Evolutionary conservation across 2,329 filamentous ascomycete species (phyloP).

Genomic region (Dactylellina drechsleri): DNA sequence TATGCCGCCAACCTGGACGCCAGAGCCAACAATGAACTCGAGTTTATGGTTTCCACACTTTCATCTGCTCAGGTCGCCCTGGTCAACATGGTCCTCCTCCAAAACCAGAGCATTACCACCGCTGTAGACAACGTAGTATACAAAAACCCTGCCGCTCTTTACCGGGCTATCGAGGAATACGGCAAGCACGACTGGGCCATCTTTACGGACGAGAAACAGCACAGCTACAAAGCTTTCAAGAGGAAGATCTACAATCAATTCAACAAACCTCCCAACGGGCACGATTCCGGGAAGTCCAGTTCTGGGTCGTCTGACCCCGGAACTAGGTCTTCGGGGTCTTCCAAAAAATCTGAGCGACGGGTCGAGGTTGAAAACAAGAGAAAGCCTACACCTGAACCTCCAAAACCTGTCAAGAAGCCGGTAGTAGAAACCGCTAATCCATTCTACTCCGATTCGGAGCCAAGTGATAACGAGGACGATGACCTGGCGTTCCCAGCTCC

Average conservation of each 20-base stretch:
- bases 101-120: conserved; percentile 58
- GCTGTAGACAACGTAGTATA: conserved; percentile 57
- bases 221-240: conserved; percentile 57
- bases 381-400: conserved; percentile 14
- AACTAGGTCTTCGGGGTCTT: conserved; percentile 41
- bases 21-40: conserved; percentile 57
- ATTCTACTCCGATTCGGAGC: conserved; percentile 46
- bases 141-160: conserved; percentile 57
- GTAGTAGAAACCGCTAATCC: conserved; percentile 30
- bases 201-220: conserved; percentile 58
- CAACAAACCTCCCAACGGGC: conserved; percentile 46
- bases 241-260: conserved; percentile 54
- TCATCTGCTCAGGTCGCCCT: conserved; percentile 57
- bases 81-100: conserved; percentile 59
- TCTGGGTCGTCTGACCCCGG: conserved; percentile 48
- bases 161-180: conserved; percentile 57
- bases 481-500: conserved; percentile 25
- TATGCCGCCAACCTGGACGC: conserved; percentile 43
- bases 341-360: conserved; percentile 40
- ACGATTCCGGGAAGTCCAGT: conserved; percentile 49
- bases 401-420: conserved; percentile 34
- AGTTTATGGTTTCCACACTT: conserved; percentile 57
- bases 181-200: conserved; percentile 57
- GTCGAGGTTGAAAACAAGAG: conserved; percentile 22
- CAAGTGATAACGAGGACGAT: conserved; percentile 39